These are phyloP conservation scores for Wickerhamomyces pijperi DNA, from an alignment of 805 yeast species.

Conservation along the genomic window DNA sequence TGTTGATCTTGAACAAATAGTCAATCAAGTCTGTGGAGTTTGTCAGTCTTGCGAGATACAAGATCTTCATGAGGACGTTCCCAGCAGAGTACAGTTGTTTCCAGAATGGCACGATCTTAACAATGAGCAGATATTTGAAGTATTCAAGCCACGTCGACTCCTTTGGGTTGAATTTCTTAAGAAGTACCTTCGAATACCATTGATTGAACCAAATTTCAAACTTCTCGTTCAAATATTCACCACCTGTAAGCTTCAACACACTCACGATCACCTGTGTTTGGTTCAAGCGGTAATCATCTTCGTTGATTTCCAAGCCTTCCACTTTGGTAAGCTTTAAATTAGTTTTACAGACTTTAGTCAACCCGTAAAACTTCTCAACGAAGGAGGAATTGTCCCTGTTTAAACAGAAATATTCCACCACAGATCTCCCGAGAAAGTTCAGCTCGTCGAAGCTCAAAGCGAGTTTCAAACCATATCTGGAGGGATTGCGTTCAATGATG, in stretches of 20 bases:
- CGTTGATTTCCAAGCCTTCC: constrained; percentile 27
- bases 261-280: constrained; percentile 41
- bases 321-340: constrained; percentile 23
- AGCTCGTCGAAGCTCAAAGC: constrained; percentile 72
- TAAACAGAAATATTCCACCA: constrained; percentile 62
- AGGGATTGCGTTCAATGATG: constrained; percentile 71
- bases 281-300: constrained; percentile 41
- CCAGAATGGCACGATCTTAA: background rate
- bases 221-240: constrained; percentile 63
- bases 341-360: constrained; percentile 41
- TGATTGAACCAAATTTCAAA: constrained; percentile 52
- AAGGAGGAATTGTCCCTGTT: constrained; percentile 73
- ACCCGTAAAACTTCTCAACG: constrained; percentile 86
- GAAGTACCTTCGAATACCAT: constrained; percentile 45
- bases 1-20: constrained; percentile 48
- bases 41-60: constrained; percentile 55
- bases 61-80: constrained; percentile 46
- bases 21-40: constrained; percentile 58
- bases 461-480: constrained; percentile 39
- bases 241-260: constrained; percentile 47
- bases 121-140: background rate
- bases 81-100: background rate
- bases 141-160: background rate
- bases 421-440: constrained; percentile 45
- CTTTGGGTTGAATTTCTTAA: constrained; percentile 28